Evolutionary conservation across 2,329 filamentous ascomycete species (phyloP), one percentile per base, ranked within the genome.

Genomic region (Penicillium occitanis): DNA sequence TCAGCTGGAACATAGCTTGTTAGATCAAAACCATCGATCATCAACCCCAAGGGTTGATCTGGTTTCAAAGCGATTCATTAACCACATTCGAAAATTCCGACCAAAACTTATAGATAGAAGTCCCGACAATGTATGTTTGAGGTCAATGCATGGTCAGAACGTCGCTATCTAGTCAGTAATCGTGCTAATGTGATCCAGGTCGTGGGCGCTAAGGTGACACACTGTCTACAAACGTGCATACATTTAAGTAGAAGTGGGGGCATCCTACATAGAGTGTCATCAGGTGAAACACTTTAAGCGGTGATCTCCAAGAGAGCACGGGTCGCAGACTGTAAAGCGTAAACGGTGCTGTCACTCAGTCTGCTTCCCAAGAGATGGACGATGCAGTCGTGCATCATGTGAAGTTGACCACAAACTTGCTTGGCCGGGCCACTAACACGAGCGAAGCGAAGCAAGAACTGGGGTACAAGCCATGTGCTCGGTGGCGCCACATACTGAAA

Each of bases 271-370:
- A 33, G 50, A 53, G 50, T 53, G 17, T 30, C 50, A 53, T 53
- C 33, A 22, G 53, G 53, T 57, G 53, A 57, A 57, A 57, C 51
- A 35, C 53, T 35, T 22, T 35, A 57, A 57, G 53, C 10, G 53
- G 51, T 37, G 51, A 55, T 55, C 30, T 30, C 14, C 1, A 2
- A 53, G 14, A 33, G 25, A 30, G 50, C 25, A 53, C 22, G n/a
- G 30, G 51, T 55, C 51, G 22, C 30, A 19, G 25, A 53, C 46
- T 35, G 40, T 44, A 51, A 13, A 51, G n/a, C 3, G 48, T 37
- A 57, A 7, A 35, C 30, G 1, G 51, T 37, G 30, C n/a, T 22
- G 30, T 57, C 53, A 55, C 50, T n/a, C 50, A 53, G n/a, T 53
- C 14, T 30, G 25, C n/a, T 53, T 53, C 28, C 50, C 50, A n/a